Evolutionary conservation across 176 grass and related monocot genomes (phyloP).

Genomic region (Triticum dicoccoides): DNA sequence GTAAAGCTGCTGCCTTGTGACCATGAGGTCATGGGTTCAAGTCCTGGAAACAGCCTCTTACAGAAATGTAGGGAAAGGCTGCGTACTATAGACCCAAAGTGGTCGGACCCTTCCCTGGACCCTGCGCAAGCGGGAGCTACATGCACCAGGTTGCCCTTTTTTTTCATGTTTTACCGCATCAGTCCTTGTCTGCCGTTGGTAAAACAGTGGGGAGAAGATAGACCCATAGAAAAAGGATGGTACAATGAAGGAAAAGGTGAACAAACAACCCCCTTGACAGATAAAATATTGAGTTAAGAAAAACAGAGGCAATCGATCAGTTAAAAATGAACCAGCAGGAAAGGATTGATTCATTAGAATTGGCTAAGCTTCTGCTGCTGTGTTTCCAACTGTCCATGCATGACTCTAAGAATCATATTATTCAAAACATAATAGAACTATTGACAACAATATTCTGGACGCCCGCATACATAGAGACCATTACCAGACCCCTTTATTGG

Average conservation of each 20-base stretch:
- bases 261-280: conserved; percentile 4
- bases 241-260: neutral
- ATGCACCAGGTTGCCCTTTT: too few species aligned
- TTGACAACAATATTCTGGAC: conserved; percentile 16
- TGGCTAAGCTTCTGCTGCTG: conserved; percentile 1
- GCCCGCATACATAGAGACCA: neutral
- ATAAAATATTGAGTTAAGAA: neutral
- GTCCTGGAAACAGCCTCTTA: too few species aligned
- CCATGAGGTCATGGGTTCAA: too few species aligned
- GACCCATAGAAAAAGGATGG: neutral
- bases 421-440: conserved; percentile 11
- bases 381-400: neutral
- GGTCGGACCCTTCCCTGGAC: too few species aligned
- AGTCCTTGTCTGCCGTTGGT: neutral
- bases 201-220: neutral
- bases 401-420: conserved; percentile 15
- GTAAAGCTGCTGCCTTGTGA: too few species aligned
- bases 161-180: conserved; percentile 10
- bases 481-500: neutral
- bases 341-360: conserved; percentile 16
- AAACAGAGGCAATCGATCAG: neutral
- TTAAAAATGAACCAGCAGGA: neutral
- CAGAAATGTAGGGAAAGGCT: too few species aligned
- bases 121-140: too few species aligned
- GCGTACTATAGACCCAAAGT: too few species aligned